Evolutionary conservation across 306 rosid species (phyloP).

Genomic region (Lathyrus sativus): DNA sequence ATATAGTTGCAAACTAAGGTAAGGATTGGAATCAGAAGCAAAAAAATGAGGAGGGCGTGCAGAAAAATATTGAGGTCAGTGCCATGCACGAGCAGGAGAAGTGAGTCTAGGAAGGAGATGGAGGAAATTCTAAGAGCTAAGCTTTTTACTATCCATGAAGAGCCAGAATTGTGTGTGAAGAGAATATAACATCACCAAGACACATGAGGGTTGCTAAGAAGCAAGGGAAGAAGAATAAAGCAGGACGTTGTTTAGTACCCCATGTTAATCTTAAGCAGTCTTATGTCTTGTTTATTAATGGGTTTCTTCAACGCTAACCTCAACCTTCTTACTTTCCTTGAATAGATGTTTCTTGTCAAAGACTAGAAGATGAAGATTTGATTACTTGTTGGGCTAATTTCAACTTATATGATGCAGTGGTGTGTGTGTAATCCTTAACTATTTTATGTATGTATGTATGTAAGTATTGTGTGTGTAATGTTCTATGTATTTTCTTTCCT

Average conservation of each 20-base stretch:
- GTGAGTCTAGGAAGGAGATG: slow-evolving; percentile 60
- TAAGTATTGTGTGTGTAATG: background rate
- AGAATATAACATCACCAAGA: slow-evolving; percentile 47
- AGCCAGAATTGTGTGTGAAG: slow-evolving; percentile 61
- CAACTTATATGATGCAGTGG: background rate
- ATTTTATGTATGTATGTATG: background rate
- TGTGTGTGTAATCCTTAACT: background rate
- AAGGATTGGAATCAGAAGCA: slow-evolving; percentile 21
- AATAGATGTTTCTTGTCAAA: background rate
- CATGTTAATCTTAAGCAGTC: slow-evolving; percentile 60
- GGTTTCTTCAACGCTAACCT: slow-evolving; percentile 53
- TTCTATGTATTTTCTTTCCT: background rate
- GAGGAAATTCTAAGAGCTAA: slow-evolving; percentile 70
- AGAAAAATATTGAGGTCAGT: slow-evolving; percentile 56
- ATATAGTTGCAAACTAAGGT: slow-evolving; percentile 1
- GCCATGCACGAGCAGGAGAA: slow-evolving; percentile 61
- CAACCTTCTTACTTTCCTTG: slow-evolving; percentile 4
- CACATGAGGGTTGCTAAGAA: slow-evolving; percentile 47
- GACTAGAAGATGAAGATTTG: background rate
- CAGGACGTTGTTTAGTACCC: slow-evolving; percentile 46
- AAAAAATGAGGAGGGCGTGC: slow-evolving; percentile 62
- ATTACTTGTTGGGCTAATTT: background rate
- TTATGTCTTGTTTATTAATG: slow-evolving; percentile 52
- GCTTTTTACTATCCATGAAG: slow-evolving; percentile 73
- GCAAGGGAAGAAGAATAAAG: slow-evolving; percentile 49